Base-by-base conservation (phyloP, 2,329 filamentous ascomycete species). In the Neocucurbitaria cava region DNA sequence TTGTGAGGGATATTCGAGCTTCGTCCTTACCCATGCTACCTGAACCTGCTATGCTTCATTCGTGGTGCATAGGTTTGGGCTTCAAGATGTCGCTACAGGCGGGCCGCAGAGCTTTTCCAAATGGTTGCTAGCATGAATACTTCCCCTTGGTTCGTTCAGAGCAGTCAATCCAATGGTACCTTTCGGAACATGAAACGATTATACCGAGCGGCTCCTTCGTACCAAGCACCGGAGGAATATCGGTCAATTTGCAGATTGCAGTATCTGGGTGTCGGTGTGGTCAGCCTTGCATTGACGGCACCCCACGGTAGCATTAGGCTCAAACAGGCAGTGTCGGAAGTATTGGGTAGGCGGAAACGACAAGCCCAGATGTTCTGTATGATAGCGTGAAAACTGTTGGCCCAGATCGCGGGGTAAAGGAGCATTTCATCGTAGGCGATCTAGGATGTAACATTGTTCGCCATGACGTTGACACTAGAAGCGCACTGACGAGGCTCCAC, bases 291-390 rank as follows among this genome's bases (percentile, higher is more conserved):
- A 61, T 56, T 58, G 46, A 58, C 21, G 28, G 26, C 6, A 48
- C 31, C 31, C 44, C 31, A 42, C 38, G 36, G 30, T 33, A 42
- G 44, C 31, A 17, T 30, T 49, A 43, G 47, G 42, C 24, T 56
- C 52, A 56, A 59, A 59, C 58, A 21, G 28, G 41, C 42, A 54
- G 7, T 31, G 55, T 59, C 55, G 21, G 58, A 59, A 46, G 40
- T 18, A 31, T 17, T 39, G 13, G 24, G 38, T 24, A 46, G 23
- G 39, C 38, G 35, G 49, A 11, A 15, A 31, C 28, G 31, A 15
- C 41, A 20, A 30, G 38, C 28, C 36, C 26, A 35, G 10, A 17
- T 41, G 38, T 24, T 38, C 51, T 49, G 40, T 46, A 54, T n/a
- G 52, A 57, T 46, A 18, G 30, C 8, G 5, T n/a, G n/a, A 4